Evolutionary conservation across 2,329 filamentous ascomycete genomes (phyloP).

Genomic region (Volutella citrinella): DNA sequence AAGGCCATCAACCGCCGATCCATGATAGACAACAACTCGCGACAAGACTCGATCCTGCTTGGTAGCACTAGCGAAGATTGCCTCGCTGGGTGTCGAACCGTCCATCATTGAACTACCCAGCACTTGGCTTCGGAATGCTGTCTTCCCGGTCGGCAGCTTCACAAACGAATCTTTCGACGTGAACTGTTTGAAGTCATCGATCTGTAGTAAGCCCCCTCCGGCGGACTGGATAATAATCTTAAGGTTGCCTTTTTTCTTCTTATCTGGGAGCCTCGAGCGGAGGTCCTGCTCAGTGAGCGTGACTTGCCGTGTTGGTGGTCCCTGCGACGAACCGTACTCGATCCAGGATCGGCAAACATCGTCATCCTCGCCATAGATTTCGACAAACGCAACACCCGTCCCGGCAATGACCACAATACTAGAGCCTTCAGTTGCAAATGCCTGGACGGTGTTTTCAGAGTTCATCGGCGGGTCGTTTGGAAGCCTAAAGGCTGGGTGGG

Average conservation of each 20-base stretch:
- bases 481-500: slow-evolving; percentile 84
- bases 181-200: slow-evolving; percentile 73
- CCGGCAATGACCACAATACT: slow-evolving; percentile 74
- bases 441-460: slow-evolving; percentile 75
- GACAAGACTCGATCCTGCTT: slow-evolving; percentile 71
- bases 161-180: slow-evolving; percentile 69
- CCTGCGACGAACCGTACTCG: slow-evolving; percentile 68
- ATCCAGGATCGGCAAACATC: slow-evolving; percentile 77
- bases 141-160: slow-evolving; percentile 68
- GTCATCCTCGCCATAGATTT: slow-evolving; percentile 78
- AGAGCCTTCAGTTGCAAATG: slow-evolving; percentile 78
- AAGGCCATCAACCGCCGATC: slow-evolving; percentile 74
- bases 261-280: slow-evolving; percentile 66
- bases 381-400: slow-evolving; percentile 80
- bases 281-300: slow-evolving; percentile 73
- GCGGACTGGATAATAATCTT: slow-evolving; percentile 73
- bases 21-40: slow-evolving; percentile 73
- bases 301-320: slow-evolving; percentile 66
- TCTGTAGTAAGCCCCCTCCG: slow-evolving; percentile 68
- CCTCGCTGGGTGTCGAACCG: slow-evolving; percentile 65
- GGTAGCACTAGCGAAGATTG: slow-evolving; percentile 69
- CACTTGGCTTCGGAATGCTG: slow-evolving; percentile 72
- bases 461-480: slow-evolving; percentile 67
- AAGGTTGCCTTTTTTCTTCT: slow-evolving; percentile 68
- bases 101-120: slow-evolving; percentile 71